Conservation (phyloP, 129 eudicot genomes). For the Artemisia argyi region DNA sequence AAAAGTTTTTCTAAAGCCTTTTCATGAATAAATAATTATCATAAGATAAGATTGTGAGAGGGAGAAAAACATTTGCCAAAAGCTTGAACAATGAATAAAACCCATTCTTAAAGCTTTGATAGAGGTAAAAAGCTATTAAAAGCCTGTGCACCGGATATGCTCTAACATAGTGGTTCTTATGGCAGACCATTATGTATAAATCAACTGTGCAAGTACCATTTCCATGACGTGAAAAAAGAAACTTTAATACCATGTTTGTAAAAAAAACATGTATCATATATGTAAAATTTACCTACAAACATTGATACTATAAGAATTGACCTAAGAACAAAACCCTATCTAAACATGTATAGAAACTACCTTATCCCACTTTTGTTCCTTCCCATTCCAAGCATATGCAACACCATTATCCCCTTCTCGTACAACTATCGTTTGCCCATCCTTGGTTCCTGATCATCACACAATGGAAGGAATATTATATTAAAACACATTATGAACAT, state of each 20-base stretch:
- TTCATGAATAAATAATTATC: too few relatives aligned
- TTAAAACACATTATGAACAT: background rate
- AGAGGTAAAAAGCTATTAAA: too few relatives aligned
- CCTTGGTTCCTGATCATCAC: constrained; percentile 72
- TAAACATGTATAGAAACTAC: constrained; percentile 33
- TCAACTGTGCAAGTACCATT: constrained; percentile 14
- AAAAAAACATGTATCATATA: constrained; percentile 4
- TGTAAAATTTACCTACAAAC: background rate
- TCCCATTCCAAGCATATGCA: constrained; percentile 91
- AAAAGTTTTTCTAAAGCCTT: too few relatives aligned
- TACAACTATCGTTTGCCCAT: constrained; percentile 91
- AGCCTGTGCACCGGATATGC: too few relatives aligned
- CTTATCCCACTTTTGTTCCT: constrained; percentile 90
- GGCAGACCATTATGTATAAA: constrained; percentile 4
- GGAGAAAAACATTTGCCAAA: too few relatives aligned
- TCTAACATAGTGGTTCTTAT: background rate
- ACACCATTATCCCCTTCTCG: constrained; percentile 99
- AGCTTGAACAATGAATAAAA: too few relatives aligned
- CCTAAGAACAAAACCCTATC: background rate
- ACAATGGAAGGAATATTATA: constrained; percentile 12
- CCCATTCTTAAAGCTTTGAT: too few relatives aligned
- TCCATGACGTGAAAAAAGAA: background rate
- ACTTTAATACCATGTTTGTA: constrained; percentile 16
- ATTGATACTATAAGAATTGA: background rate
- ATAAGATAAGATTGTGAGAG: too few relatives aligned